phyloP scores from a whole-genome alignment of 352 stramenopile species.

The Phytophthora capsici region DNA sequence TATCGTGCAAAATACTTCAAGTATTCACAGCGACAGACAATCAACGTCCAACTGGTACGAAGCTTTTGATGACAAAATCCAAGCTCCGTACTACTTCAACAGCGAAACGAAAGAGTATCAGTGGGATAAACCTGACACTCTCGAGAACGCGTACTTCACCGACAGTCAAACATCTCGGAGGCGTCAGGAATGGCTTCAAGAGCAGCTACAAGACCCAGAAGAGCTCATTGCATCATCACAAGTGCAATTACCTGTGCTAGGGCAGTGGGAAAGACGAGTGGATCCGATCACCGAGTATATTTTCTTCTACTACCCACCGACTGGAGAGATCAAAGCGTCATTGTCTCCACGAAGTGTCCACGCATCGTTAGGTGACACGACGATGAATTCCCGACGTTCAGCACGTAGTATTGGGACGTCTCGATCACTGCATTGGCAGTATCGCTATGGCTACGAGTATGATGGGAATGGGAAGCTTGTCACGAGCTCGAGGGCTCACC shows the following conservation, averaged over 20 bases:
- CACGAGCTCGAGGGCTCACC: slow-evolving; percentile 26
- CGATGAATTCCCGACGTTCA: slow-evolving; percentile 32
- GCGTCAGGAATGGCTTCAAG: slow-evolving; percentile 52
- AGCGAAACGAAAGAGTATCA: slow-evolving; percentile 71
- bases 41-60: slow-evolving; percentile 67
- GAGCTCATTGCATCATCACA: slow-evolving; percentile 40
- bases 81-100: slow-evolving; percentile 83
- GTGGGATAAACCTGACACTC: slow-evolving; percentile 62
- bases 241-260: slow-evolving; percentile 38
- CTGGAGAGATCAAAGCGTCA: slow-evolving; percentile 51
- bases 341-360: slow-evolving; percentile 70
- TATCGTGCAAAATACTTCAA: not conserved
- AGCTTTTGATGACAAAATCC: slow-evolving; percentile 73
- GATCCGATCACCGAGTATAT: slow-evolving; percentile 66
- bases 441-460: slow-evolving; percentile 78
- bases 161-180: slow-evolving; percentile 52
- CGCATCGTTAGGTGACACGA: slow-evolving; percentile 28
- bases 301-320: slow-evolving; percentile 75
- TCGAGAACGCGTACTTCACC: slow-evolving; percentile 44
- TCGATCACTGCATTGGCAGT: slow-evolving; percentile 75
- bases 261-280: slow-evolving; percentile 70
- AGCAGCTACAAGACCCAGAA: slow-evolving; percentile 50
- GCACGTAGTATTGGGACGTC: slow-evolving; percentile 31
- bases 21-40: not conserved
- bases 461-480: slow-evolving; percentile 48